Conservation (phyloP, 257 asterid species). For the Gentiana dahurica region DNA sequence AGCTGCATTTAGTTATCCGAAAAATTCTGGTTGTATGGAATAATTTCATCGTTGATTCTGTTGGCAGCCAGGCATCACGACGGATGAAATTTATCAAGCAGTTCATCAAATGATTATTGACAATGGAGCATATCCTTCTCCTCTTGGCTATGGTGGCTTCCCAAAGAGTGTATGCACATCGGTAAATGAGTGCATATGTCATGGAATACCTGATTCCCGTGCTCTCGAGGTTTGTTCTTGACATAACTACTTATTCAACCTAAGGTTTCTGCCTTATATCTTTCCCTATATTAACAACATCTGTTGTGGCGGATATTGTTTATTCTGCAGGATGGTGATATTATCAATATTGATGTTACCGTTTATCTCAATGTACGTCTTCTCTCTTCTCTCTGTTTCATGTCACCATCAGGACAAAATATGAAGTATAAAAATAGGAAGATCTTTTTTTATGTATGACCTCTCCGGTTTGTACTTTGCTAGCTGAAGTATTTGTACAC, state of each 20-base stretch:
- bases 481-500: neutral
- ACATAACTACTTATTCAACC: constrained; percentile 1
- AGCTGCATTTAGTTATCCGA: too few relatives aligned
- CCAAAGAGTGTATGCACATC: constrained; percentile 99
- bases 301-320: constrained; percentile 3
- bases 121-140: constrained; percentile 96
- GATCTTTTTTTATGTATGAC: too few relatives aligned
- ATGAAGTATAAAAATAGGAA: too few relatives aligned
- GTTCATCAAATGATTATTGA: constrained; percentile 92
- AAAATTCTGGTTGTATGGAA: too few relatives aligned
- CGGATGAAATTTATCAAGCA: constrained; percentile 89
- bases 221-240: constrained; percentile 59
- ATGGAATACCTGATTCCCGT: constrained; percentile 98
- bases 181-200: constrained; percentile 97
- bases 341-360: constrained; percentile 91
- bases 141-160: constrained; percentile 96
- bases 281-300: constrained; percentile 1
- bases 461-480: neutral
- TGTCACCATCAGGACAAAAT: too few relatives aligned
- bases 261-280: neutral
- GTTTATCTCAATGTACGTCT: constrained; percentile 87
- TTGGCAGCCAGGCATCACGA: constrained; percentile 98
- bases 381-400: neutral
- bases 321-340: constrained; percentile 88
- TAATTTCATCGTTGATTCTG: constrained; percentile 16